Evolutionary conservation across 2,329 filamentous ascomycete genomes (phyloP).

Genomic region (Bipolaris bicolor): DNA sequence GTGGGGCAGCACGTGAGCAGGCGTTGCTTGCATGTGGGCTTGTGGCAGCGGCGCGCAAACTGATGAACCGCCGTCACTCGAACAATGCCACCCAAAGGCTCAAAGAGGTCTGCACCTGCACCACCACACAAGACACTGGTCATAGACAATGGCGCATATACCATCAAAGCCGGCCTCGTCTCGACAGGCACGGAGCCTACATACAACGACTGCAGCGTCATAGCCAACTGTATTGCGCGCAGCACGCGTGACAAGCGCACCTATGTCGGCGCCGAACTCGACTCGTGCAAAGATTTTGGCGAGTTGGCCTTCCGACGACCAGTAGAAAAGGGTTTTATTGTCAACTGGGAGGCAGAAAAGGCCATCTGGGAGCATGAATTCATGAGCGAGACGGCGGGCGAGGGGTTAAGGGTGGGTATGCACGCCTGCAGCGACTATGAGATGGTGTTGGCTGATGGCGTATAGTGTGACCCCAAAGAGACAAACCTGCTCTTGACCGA

Average conservation of each 20-base stretch:
- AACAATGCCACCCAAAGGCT: conserved; percentile 43
- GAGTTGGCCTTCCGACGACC: conserved; percentile 86
- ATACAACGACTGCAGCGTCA: conserved; percentile 63
- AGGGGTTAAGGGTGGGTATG: conserved; percentile 59
- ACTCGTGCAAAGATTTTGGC: conserved; percentile 83
- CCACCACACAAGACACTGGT: conserved; percentile 67
- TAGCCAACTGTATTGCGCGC: conserved; percentile 89
- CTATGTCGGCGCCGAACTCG: conserved; percentile 80
- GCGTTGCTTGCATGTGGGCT: conserved; percentile 2
- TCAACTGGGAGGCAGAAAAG: conserved; percentile 95
- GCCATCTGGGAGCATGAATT: conserved; percentile 95
- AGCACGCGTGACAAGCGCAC: conserved; percentile 75
- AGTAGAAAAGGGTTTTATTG: conserved; percentile 91
- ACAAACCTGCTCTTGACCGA: conserved; percentile 87
- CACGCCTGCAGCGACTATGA: conserved; percentile 18
- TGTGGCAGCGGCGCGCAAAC: conserved; percentile 2
- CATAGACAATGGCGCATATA: conserved; percentile 91
- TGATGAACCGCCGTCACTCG: conserved; percentile 1
- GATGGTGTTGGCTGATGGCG: conserved; percentile 15
- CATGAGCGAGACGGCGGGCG: conserved; percentile 72
- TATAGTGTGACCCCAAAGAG: conserved; percentile 73
- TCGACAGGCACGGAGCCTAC: conserved; percentile 31
- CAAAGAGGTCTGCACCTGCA: conserved; percentile 32
- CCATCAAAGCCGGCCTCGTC: conserved; percentile 85
- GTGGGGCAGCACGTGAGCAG: conserved; percentile 15